phyloP scores from a whole-genome alignment of 352 stramenopile genomes.

The Pythium aphanidermatum region DNA sequence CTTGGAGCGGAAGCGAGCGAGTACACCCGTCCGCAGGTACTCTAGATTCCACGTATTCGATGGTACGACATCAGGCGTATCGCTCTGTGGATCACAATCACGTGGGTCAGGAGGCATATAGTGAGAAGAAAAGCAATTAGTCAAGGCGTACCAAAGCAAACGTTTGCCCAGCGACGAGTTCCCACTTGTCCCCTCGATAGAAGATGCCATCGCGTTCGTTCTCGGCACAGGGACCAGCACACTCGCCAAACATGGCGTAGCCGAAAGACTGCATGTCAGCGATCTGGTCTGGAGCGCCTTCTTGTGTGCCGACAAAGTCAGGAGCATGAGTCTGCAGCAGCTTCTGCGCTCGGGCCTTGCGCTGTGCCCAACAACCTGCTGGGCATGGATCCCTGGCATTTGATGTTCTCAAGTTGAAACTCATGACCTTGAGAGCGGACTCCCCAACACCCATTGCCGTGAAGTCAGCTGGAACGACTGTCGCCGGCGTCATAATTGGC shows the following conservation, averaged over 20 bases:
- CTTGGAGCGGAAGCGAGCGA: conserved; percentile 48
- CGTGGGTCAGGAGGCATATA: no score
- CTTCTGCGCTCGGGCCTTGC: conserved; percentile 32
- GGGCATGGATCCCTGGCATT: conserved; percentile 56
- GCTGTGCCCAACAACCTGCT: conserved; percentile 48
- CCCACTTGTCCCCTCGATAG: conserved; percentile 36
- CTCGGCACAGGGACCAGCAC: conserved; percentile 39
- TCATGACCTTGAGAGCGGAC: conserved; percentile 13
- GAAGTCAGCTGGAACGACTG: background rate
- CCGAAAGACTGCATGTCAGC: conserved; percentile 39
- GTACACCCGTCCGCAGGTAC: conserved; percentile 49
- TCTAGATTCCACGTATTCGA: conserved; percentile 65
- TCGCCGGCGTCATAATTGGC: background rate
- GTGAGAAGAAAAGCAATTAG: no score
- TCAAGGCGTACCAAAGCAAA: conserved; percentile 68
- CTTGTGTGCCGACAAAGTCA: conserved; percentile 64
- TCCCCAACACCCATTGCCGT: no score
- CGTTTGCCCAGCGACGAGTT: conserved; percentile 32
- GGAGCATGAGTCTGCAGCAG: conserved; percentile 41
- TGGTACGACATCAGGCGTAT: conserved; percentile 41
- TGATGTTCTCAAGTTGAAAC: conserved; percentile 63
- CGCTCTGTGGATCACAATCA: conserved; percentile 36
- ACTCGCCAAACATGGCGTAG: conserved; percentile 50
- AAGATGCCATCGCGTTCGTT: conserved; percentile 75
- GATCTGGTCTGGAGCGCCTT: conserved; percentile 51